Evolutionary conservation across 768 basidiomycete species (phyloP).

Genomic region (Dioszegia hungarica): DNA sequence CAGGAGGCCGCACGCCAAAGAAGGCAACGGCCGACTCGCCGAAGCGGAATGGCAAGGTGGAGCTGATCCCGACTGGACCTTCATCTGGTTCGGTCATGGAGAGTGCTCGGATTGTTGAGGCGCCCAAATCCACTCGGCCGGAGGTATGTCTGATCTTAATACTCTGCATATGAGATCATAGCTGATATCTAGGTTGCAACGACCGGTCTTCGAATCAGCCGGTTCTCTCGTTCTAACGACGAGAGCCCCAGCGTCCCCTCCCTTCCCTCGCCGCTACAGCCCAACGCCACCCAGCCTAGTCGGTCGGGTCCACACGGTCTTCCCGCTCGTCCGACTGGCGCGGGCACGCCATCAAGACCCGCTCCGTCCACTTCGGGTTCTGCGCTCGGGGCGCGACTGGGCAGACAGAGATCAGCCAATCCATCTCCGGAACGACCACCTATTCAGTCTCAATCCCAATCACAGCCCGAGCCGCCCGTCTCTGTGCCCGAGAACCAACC

Average conservation of each 20-base stretch:
- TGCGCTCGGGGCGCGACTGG: too few species aligned
- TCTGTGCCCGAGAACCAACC: too few species aligned
- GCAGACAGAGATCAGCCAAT: too few species aligned
- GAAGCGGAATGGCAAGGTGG: slow-evolving; percentile 9
- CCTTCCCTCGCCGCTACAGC: background rate
- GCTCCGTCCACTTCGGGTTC: too few species aligned
- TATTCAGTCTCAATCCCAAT: too few species aligned
- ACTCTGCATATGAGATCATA: background rate
- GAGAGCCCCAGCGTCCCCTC: background rate
- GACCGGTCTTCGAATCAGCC: background rate
- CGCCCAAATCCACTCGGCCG: slow-evolving; percentile 17
- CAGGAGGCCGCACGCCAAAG: too few species aligned
- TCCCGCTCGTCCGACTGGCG: background rate
- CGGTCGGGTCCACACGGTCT: background rate
- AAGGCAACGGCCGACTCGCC: too few species aligned
- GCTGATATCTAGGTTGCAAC: background rate
- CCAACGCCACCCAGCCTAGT: background rate
- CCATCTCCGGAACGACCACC: background rate
- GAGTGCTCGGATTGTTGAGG: slow-evolving; percentile 36
- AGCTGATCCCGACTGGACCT: background rate
- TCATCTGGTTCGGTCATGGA: too few species aligned
- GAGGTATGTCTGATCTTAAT: slow-evolving; percentile 10
- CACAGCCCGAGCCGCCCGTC: too few species aligned
- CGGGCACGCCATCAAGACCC: background rate
- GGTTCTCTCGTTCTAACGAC: background rate